Percentiles rank a stretch among this genome's conserved stretches.
Conservation (phyloP, 2,329 filamentous ascomycete species). For the Zymoseptoria ardabiliae region DNA sequence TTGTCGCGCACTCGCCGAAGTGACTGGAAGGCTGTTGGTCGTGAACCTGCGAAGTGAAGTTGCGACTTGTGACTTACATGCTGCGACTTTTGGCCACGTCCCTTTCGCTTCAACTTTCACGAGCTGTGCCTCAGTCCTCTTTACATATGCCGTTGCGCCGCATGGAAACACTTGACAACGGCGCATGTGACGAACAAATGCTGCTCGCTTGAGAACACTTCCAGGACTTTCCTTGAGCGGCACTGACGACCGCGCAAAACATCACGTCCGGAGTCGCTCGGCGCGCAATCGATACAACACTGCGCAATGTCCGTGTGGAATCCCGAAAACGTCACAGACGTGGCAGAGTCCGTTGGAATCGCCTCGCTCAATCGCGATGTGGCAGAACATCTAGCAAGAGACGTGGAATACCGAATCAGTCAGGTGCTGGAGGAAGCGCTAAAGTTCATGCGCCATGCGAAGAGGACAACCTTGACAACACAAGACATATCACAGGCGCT, state of each 20-base stretch:
- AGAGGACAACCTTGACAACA: constrained; percentile 78
- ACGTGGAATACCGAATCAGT: constrained; percentile 90
- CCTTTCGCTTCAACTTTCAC: background rate
- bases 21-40: no score
- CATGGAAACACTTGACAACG: background rate
- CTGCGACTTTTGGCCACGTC: no score
- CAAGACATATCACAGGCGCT: constrained; percentile 85
- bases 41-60: no score
- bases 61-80: no score
- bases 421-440: constrained; percentile 90
- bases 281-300: background rate
- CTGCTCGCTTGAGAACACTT: no score
- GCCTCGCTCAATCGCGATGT: constrained; percentile 74
- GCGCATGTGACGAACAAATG: no score
- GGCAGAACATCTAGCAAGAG: constrained; percentile 77
- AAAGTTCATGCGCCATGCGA: constrained; percentile 90
- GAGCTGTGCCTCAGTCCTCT: background rate
- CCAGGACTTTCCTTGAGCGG: no score
- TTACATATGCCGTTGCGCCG: background rate
- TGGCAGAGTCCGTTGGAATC: constrained; percentile 93
- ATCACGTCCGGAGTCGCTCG: background rate
- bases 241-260: background rate
- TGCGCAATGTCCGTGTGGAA: constrained; percentile 70
- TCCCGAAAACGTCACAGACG: constrained; percentile 87
- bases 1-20: no score